A percentile compares a stretch with the other conserved stretches of the same genome.
These are phyloP conservation scores for Kodamaea sp. DNA, from an alignment of 1,139 yeast species.

Conservation along the genomic window DNA sequence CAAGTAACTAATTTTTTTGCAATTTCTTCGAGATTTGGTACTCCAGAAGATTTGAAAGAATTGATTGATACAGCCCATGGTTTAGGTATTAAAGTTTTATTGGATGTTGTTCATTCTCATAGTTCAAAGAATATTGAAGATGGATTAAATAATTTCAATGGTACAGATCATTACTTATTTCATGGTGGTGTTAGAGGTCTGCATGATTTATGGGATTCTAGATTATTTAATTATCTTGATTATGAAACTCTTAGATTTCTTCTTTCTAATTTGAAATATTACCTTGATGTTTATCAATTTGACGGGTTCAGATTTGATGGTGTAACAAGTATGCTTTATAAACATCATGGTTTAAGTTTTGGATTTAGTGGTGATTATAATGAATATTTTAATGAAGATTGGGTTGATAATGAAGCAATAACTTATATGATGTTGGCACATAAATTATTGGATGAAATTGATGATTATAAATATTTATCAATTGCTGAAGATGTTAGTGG, in stretches of 20 bases:
- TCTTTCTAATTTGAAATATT: constrained; percentile 82
- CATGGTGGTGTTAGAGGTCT: constrained; percentile 82
- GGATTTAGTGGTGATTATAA: constrained; percentile 91
- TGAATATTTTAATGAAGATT: constrained; percentile 78
- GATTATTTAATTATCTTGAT: constrained; percentile 84
- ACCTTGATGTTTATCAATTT: constrained; percentile 76
- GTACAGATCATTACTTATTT: constrained; percentile 92
- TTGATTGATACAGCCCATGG: constrained; percentile 90
- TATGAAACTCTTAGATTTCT: constrained; percentile 88
- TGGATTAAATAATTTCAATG: constrained; percentile 91
- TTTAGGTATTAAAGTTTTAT: constrained; percentile 77
- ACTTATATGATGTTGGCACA: constrained; percentile 87
- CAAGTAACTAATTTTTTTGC: constrained; percentile 94
- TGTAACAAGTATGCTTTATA: constrained; percentile 87
- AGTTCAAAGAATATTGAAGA: constrained; percentile 93
- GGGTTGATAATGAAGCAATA: constrained; percentile 86
- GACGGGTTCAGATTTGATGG: constrained; percentile 98
- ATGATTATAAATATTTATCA: constrained; percentile 56
- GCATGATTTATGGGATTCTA: constrained; percentile 93
- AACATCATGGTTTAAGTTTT: constrained; percentile 87
- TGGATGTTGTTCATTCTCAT: constrained; percentile 95
- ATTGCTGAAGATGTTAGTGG: constrained; percentile 98
- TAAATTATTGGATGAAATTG: constrained; percentile 57
- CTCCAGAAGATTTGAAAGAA: constrained; percentile 91
- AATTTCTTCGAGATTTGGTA: constrained; percentile 80